Percentiles rank a stretch among this genome's conserved stretches.
These are phyloP conservation scores for Fonsecaea monophora DNA, from an alignment of 2,329 filamentous ascomycete species.

Conservation along the genomic window DNA sequence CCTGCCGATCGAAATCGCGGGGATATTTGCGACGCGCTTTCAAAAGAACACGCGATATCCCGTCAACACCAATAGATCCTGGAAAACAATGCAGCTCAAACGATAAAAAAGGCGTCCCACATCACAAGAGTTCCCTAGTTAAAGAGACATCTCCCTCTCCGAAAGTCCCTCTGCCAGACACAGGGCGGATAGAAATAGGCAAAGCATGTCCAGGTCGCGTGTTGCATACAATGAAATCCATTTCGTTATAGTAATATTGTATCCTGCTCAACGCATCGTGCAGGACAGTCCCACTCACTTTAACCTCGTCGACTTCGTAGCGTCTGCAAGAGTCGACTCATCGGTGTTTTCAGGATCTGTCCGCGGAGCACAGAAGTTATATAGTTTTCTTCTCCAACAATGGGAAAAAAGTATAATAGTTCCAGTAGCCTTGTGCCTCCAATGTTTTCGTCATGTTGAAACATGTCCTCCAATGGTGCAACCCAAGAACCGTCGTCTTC, in stretches of 20 bases:
- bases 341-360: constrained; percentile 41
- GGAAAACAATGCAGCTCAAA: neutral
- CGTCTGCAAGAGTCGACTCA: constrained; percentile 34
- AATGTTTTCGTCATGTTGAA: neutral
- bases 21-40: constrained; percentile 3
- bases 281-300: constrained; percentile 40
- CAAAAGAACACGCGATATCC: neutral
- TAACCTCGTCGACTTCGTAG: constrained; percentile 41
- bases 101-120: neutral
- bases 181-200: neutral
- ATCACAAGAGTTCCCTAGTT: neutral
- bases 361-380: constrained; percentile 37
- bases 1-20: constrained; percentile 24
- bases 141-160: neutral
- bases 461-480: constrained; percentile 9
- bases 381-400: constrained; percentile 25
- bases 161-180: neutral
- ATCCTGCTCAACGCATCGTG: constrained; percentile 41
- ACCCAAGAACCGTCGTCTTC: neutral
- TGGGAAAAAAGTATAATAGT: constrained; percentile 22
- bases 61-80: neutral
- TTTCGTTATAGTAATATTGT: constrained; percentile 30
- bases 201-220: neutral
- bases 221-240: constrained; percentile 21
- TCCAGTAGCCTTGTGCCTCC: constrained; percentile 11